These are phyloP conservation scores for Chaetomium tenue DNA, from an alignment of 495 filamentous ascomycete species.

Conservation along the genomic window DNA sequence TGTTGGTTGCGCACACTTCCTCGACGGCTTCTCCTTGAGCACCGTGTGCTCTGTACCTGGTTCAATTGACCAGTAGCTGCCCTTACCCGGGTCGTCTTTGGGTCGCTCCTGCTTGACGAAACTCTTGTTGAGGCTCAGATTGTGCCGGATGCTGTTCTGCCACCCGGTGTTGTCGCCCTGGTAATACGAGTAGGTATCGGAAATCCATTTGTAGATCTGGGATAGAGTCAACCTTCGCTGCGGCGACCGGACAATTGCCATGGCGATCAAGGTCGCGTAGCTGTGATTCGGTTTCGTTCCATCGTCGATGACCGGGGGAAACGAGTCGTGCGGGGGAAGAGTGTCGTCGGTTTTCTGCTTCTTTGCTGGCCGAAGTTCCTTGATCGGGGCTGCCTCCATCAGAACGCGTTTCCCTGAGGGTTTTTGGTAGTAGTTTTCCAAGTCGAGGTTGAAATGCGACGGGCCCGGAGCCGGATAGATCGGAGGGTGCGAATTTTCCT, in stretches of 20 bases:
- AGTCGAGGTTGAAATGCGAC: constrained; percentile 44
- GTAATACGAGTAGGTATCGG: constrained; percentile 88
- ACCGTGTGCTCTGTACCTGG: constrained; percentile 85
- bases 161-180: constrained; percentile 79
- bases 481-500: constrained; percentile 63
- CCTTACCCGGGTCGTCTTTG: constrained; percentile 96
- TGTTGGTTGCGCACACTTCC: constrained; percentile 44
- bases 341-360: constrained; percentile 54
- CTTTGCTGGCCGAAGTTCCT: constrained; percentile 65
- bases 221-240: constrained; percentile 81
- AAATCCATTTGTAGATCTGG: constrained; percentile 99
- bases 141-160: constrained; percentile 99
- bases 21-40: constrained; percentile 73
- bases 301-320: constrained; percentile 80
- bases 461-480: constrained; percentile 47
- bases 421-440: constrained; percentile 58
- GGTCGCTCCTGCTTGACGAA: constrained; percentile 94
- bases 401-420: constrained; percentile 63
- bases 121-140: constrained; percentile 96
- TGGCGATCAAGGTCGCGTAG: constrained; percentile 94
- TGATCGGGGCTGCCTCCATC: constrained; percentile 71
- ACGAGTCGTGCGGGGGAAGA: constrained; percentile 69
- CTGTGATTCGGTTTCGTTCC: constrained; percentile 86
- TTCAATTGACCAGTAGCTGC: constrained; percentile 96
- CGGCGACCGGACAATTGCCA: constrained; percentile 89